Base-by-base conservation (phyloP, 345 rosid species). In the Microthlaspi erraticum region DNA sequence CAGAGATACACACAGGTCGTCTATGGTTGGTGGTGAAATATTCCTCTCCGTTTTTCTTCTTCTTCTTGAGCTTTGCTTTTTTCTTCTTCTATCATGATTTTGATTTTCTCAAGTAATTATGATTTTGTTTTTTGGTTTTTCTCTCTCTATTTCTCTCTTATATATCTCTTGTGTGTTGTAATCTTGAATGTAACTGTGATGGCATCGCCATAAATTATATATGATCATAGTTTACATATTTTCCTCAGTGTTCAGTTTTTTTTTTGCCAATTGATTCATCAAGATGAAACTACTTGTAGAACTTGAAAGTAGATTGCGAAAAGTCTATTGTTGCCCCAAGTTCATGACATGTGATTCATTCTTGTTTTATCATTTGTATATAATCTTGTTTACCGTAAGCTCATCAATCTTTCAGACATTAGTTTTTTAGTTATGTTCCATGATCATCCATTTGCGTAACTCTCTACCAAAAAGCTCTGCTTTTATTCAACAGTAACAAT, bases 11-110 rank as follows among this genome's bases (percentile, higher is more conserved):
- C 87, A 5, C 90, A 78, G 32, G 86, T 81, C 29, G 84, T 90
- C 45, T 79, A 93, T 81, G 98, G 95, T 6, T 93, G 95, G 95
- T 82, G 93, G 81, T 90, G 91, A 85, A 13, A 10, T 6, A 12
- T 45, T 55, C 42, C 17, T 14, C 1, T 13, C n/a, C n/a, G n/a
- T 11, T 32, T 31, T 32, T 9, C 10, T 17, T 23, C 36, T 66
- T 41, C 4, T 34, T 39, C 34, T 70, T 60, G 16, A 49, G 26
- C 42, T 59, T 52, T 68, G 50, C 1, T 9, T 17, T 16, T 12
- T 26, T 31, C 3, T 43, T n/a, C n/a, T n/a, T n/a, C n/a, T n/a
- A n/a, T n/a, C n/a, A n/a, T n/a, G n/a, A n/a, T n/a, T 54, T 57
- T 78, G 38, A 52, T 71, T 53, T 37, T 2, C 17, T 61, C 44